Evolutionary conservation across 768 basidiomycete species (phyloP).

Genomic region (Boletus bicolor): DNA sequence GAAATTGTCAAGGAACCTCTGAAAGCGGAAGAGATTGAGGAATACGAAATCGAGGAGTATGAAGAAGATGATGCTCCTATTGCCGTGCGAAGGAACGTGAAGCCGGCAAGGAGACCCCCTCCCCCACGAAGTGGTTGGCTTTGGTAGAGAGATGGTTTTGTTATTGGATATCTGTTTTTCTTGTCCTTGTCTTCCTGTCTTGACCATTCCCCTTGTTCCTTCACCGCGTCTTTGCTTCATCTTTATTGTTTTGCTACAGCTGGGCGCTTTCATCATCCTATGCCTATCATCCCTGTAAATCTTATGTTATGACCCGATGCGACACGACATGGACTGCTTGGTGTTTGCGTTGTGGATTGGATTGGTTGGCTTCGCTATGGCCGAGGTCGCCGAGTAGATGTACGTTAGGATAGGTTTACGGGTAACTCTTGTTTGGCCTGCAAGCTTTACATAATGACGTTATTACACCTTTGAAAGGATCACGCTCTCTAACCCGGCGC

Average conservation of each 20-base stretch:
- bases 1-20: conserved; percentile 40
- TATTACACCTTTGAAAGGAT: not conserved
- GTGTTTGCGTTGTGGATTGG: conserved; percentile 12
- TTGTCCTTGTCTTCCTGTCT: conserved; percentile 19
- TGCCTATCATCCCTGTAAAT: conserved; percentile 14
- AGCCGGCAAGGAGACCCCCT: conserved; percentile 46
- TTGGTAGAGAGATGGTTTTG: conserved; percentile 39
- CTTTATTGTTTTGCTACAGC: conserved; percentile 6
- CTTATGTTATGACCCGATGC: conserved; percentile 20
- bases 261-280: conserved; percentile 9
- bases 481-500: not conserved
- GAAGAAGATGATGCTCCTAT: conserved; percentile 43
- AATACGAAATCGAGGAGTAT: conserved; percentile 39
- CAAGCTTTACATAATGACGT: not conserved
- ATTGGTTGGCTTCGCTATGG: not conserved
- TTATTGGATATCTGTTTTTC: conserved; percentile 37
- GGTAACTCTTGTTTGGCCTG: not conserved
- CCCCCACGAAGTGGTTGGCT: conserved; percentile 54
- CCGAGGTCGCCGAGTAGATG: not conserved
- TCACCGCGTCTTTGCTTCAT: conserved; percentile 22
- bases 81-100: conserved; percentile 39
- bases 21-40: conserved; percentile 36
- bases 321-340: conserved; percentile 28
- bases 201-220: conserved; percentile 25
- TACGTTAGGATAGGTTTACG: conserved; percentile 1